Evolutionary conservation across 2,329 filamentous ascomycete species (phyloP), one percentile per base, ranked within the genome.

Genomic region (Aspergillus transmontanensis): DNA sequence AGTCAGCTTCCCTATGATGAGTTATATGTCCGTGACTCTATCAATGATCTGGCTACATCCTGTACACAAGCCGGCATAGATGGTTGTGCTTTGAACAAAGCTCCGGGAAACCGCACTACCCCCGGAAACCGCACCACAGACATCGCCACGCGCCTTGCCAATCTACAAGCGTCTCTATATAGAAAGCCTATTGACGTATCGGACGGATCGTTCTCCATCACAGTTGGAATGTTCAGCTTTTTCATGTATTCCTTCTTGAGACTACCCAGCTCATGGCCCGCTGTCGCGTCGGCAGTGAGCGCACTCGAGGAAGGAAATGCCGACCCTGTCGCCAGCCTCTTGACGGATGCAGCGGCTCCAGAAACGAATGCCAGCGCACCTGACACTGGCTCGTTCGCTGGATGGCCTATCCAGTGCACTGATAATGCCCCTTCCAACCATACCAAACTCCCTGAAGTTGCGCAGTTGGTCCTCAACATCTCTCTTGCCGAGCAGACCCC

Each of bases 11-110:
- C 60, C 7, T 39, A 58, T 7, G 60, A 62, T 12, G 21, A 62
- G n/a, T 19, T 62, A 2, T 56, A n/a, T 16, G 56, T 62, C 21
- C 48, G 39, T 2, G 56, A 62, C 14, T 19, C 60, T 1, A 48
- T 62, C 21, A 28, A 23, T 91, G 68, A 96, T 95, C 78, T 96
- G 92, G 79, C 96, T 95, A 80, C 46, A 30, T 19, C 19, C 23
- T 50, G 46, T 19, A 11, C 16, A 10, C 46, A 50, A n/a, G 46
- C 26, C 7, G 26, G 46, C 46, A 16, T 3, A 9, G 26, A 16
- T 19, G 46, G 46, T 2, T 50, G 46, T 26, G 26, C 46, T 50
- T 26, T 50, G 46, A 30, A 11, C 11, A 30, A 28, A 3, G 26
- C 16, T 30, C 26, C 46, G 0, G 14, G 26, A 30, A 30, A 50